Base-by-base conservation (phyloP, 805 yeast species). In the Blastobotrys muscicola region DNA sequence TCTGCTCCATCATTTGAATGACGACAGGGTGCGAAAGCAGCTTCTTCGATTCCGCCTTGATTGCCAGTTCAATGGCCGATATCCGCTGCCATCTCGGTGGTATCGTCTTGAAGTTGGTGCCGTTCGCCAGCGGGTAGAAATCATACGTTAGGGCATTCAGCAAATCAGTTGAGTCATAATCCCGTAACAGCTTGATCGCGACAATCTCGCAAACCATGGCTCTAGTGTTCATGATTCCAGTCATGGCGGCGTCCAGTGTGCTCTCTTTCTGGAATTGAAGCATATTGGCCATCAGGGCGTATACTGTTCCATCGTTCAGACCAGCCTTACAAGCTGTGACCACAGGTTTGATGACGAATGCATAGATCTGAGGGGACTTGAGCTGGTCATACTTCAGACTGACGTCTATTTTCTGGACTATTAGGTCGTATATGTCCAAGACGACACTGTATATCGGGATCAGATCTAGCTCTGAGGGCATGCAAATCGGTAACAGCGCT, bases 11-110 rank as follows among this genome's bases (percentile, higher is more conserved):
- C 5, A 72, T 67, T 29, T 69, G 66, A 4, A 68, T 65, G 2
- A 75, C 66, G 4, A 71, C 65, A 1, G 80, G 79, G 53, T 74
- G 78, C 2, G 76, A 68, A 38, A 75, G 57, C 46, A 75, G 68
- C 49, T 62, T 62, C 50, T 75, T 75, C 2, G 79, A 71, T 44
- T 71, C 71, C n/a, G 76, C 66, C 34, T 72, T 64, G 39, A 75
- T 69, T 7, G 76, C 71, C 40, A 75, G 58, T 51, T 75, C 80
- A 35, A 75, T 55, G 0, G 78, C 70, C 39, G 63, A 55, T 6
- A 65, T 56, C 49, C 76, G 60, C 59, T 73, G 56, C 62, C 64
- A 62, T 4, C 59, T 51, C 9, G 62, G 58, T n/a, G 59, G 48
- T 7, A 51, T 33, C 11, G 48, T 34, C 1, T 50, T 49, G 38